A percentile compares a stretch with the other conserved stretches of the same genome.
These are phyloP conservation scores for Aspergillus heteromorphus DNA, from an alignment of 495 filamentous ascomycete genomes.

Conservation along the genomic window DNA sequence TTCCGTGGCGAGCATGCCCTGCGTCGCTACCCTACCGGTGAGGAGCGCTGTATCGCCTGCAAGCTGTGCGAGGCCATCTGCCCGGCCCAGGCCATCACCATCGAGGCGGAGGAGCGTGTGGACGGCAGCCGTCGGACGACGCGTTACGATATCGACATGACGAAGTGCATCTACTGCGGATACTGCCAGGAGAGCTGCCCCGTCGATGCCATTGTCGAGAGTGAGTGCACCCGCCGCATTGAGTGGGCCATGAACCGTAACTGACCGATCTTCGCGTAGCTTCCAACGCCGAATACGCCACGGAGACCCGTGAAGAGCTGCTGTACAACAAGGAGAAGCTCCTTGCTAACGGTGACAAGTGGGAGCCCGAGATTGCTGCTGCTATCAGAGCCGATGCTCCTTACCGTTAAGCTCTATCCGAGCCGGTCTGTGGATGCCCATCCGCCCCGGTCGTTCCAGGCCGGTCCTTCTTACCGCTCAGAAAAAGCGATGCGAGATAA, in stretches of 20 bases:
- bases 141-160: constrained; percentile 99
- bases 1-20: constrained; percentile 97
- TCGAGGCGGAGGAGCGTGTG: constrained; percentile 95
- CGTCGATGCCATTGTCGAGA: constrained; percentile 96
- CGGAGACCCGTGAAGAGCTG: constrained; percentile 93
- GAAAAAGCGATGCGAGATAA: constrained; percentile 13
- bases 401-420: constrained; percentile 58
- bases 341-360: constrained; percentile 87
- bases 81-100: constrained; percentile 94
- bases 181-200: constrained; percentile 99
- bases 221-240: constrained; percentile 31
- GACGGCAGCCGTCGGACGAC: constrained; percentile 93
- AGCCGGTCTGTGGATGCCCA: background rate
- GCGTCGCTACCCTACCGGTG: constrained; percentile 89
- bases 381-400: constrained; percentile 82
- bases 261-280: constrained; percentile 36
- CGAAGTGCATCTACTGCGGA: constrained; percentile 99
- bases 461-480: background rate
- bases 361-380: constrained; percentile 96
- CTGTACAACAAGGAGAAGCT: constrained; percentile 99
- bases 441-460: background rate
- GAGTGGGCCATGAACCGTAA: background rate
- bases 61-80: constrained; percentile 99
- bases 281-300: constrained; percentile 96
- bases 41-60: constrained; percentile 98